Evolutionary conservation across 2,329 filamentous ascomycete species (phyloP).

Genomic region (Colletotrichum orbiculare): DNA sequence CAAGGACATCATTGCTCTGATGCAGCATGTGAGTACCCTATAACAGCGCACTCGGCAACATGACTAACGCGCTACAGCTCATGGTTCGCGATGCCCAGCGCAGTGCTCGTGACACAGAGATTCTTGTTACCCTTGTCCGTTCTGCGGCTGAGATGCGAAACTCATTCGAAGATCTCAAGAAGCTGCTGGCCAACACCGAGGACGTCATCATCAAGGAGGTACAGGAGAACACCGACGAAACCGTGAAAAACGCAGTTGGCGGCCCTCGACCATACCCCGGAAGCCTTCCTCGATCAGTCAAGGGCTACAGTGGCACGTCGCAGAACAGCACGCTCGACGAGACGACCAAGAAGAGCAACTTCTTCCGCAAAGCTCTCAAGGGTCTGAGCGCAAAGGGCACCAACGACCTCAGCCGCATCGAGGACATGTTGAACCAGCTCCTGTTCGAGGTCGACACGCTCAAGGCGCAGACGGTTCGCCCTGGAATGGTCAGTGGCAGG

Average conservation of each 20-base stretch:
- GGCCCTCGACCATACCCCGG: constrained; percentile 87
- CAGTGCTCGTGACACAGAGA: constrained; percentile 95
- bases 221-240: constrained; percentile 88
- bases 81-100: constrained; percentile 97
- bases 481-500: constrained; percentile 59
- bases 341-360: constrained; percentile 84
- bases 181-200: constrained; percentile 89
- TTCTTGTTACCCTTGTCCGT: constrained; percentile 91
- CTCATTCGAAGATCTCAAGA: constrained; percentile 95
- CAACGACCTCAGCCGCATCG: constrained; percentile 88
- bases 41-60: background rate
- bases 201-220: constrained; percentile 87
- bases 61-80: constrained; percentile 62
- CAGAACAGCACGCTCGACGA: constrained; percentile 67
- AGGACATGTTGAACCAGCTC: constrained; percentile 91
- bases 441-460: constrained; percentile 91
- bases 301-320: constrained; percentile 58
- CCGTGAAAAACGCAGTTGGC: constrained; percentile 82
- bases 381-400: constrained; percentile 88
- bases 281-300: constrained; percentile 69
- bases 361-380: constrained; percentile 95
- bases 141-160: constrained; percentile 97
- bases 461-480: constrained; percentile 67
- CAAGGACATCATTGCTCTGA: constrained; percentile 94
- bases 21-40: constrained; percentile 82